Base-by-base conservation (phyloP, 163 green algal species). In the Chlorella variabilis region DNA sequence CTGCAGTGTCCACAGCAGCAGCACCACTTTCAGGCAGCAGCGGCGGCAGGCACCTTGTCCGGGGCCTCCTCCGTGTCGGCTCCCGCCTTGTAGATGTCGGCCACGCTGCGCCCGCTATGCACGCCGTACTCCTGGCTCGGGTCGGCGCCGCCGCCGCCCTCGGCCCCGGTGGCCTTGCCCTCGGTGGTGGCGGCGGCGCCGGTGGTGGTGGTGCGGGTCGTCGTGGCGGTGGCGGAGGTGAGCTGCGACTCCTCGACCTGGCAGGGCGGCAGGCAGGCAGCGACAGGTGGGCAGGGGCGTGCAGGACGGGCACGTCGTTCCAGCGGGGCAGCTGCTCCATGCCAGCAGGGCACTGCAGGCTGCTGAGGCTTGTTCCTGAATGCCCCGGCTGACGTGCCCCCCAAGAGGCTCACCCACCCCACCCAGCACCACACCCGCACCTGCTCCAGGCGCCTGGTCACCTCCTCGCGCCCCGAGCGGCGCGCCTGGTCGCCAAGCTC, bases 11-110 rank as follows among this genome's bases (percentile, higher is more conserved):
- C n/a, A n/a, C n/a, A n/a, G n/a, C n/a, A n/a, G n/a, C n/a, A n/a
- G n/a, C n/a, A n/a, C n/a, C n/a, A n/a, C n/a, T n/a, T n/a, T n/a
- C n/a, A n/a, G n/a, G n/a, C n/a, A n/a, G n/a, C n/a, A n/a, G n/a
- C n/a, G n/a, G n/a, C n/a, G n/a, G n/a, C n/a, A 3, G 34, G 2
- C 61, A 82, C 76, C 76, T 67, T 38, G 29, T 39, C 33, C 0
- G 62, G 39, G 2, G 38, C 27, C 38, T 76, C 63, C 6, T 33
- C 65, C 49, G 71, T 48, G 9, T 83, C 65, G 3, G 31, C 51
- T 0, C 65, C 77, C 6, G 77, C 77, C 36, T 77, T 61, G 77
- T 70, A 77, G 66, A 83, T 83, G 66, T 83, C 66, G 6, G 65
- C 77, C 17, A 65, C n/a, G 6, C 49, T 58, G 39, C n/a, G 73